Evolutionary conservation across 2,329 filamentous ascomycete species (phyloP), one percentile per base, ranked within the genome.

Genomic region (Cucurbitaria berberidis): DNA sequence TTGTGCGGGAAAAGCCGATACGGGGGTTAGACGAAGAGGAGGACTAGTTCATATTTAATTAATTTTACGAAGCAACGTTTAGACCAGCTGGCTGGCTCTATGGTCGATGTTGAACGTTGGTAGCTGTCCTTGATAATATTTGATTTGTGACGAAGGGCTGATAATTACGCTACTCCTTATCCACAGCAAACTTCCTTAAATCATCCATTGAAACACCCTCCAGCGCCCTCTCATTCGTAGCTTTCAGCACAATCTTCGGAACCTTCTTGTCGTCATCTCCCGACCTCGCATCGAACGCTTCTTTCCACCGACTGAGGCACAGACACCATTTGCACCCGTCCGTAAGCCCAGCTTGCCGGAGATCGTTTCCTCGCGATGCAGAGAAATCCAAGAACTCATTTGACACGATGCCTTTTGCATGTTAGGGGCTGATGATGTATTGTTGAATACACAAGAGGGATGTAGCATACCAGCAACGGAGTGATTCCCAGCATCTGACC

Each of bases 271-370:
- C 78, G 29, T 76, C 75, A 36, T 80, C 79, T 11, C 74, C 74
- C 41, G 76, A 79, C 55, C 80, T 74, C 1, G 84, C 84, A 48
- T 83, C 76, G 55, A 84, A 81, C 1, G 84, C 85, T 68, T 87
- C 84, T 60, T 81, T 81, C 83, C 84, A 87, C 39, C 84, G 73
- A 10, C 71, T 76, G 2, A 84, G 84, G 63, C 85, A 87, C 5
- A 88, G 72, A 69, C 85, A 88, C 84, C 85, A 87, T 68, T 82
- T 84, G 63, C 84, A 86, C 7, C 85, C 84, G 11, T 76, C 81
- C 18, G 77, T 82, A 48, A 87, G 77, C 3, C 84, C 84, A 18
- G 79, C 77, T 5, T 70, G 63, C 21, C 83, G 78, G 29, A 88
- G 75, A 63, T 87, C 82, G 64, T 87, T 87, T 34, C 84, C 85